Base-by-base conservation (phyloP, 176 grass and related monocot species). In the Triticum timopheevii region DNA sequence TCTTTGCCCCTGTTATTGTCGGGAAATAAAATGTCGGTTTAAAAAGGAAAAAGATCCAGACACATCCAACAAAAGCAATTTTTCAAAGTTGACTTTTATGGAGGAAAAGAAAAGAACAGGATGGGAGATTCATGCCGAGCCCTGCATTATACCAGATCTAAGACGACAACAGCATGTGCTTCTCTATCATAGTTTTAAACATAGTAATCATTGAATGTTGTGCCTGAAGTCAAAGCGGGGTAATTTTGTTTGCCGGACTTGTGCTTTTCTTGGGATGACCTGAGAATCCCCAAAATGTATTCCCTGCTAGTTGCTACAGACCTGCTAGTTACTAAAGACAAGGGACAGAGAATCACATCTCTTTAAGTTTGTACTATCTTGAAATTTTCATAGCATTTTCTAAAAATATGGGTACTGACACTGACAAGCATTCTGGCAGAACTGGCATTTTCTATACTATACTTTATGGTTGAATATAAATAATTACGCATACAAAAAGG, bases 1-100 rank as follows among this genome's bases (percentile, higher is more conserved):
- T 88, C 44, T 73, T 92, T 85, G 56, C 65, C 62, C 71, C 69
- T 38, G 20, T 56, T 27, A 67, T 20, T 16, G 10, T 36, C 34
- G 49, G 45, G 52, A 56, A 52, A 52, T 7, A 34, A 4, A 56
- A 34, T 34, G 20, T 56, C 16, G 4, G 10, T 54, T 56, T 10
- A 33, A 13, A 10, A 62, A 63, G n/a, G 12, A 63, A 62, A 24
- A 63, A 4, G 11, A 12, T 24, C 9, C 10, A 23, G 61, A 10
- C 3, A 77, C 27, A 20, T 19, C 73, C 44, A 9, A 31, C 44
- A 31, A 76, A 56, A 56, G 22, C 3, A 0, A 54, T 7, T 54
- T 54, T 19, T 19, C 16, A 19, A 54, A 54, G 50, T 54, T 54
- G 50, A 54, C 4, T 54, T 54, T 54, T 54, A 15, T 75, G 42